These are phyloP conservation scores for Tulasnella sp. DNA, from an alignment of 768 basidiomycete genomes.

Conservation along the genomic window DNA sequence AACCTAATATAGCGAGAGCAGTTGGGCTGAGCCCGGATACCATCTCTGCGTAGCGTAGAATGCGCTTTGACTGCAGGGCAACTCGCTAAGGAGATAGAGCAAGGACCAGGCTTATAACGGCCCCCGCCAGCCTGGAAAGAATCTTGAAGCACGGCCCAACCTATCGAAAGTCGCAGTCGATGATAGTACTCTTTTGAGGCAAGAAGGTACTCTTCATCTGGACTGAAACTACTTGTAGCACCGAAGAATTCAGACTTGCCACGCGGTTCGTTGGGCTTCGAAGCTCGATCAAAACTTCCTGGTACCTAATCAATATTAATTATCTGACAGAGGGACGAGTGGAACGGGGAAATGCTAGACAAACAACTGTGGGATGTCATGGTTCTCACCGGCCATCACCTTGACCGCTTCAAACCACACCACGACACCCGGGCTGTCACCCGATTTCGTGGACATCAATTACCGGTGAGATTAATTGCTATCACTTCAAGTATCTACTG, in stretches of 20 bases:
- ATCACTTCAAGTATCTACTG: too few relatives aligned
- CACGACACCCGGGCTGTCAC: too few relatives aligned
- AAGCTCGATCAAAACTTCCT: neutral
- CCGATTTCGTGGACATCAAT: too few relatives aligned
- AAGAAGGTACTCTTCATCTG: neutral
- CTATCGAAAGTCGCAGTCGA: neutral
- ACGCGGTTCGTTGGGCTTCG: neutral
- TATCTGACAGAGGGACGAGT: too few relatives aligned
- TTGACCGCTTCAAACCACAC: too few relatives aligned
- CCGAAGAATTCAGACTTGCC: neutral
- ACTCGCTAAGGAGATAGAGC: neutral
- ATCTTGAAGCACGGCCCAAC: neutral
- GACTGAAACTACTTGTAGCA: neutral
- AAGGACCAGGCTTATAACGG: neutral
- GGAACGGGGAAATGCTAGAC: too few relatives aligned
- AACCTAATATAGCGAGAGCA: neutral
- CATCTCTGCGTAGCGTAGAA: neutral
- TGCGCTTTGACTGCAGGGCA: neutral
- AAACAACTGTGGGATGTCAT: too few relatives aligned
- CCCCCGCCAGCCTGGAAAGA: too few relatives aligned
- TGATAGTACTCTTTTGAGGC: neutral
- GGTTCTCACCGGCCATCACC: too few relatives aligned
- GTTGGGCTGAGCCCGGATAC: neutral
- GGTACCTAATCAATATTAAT: neutral
- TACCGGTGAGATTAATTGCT: too few relatives aligned